Base-by-base conservation (phyloP, 768 basidiomycete genomes). In the Ephemerocybe angulata region DNA sequence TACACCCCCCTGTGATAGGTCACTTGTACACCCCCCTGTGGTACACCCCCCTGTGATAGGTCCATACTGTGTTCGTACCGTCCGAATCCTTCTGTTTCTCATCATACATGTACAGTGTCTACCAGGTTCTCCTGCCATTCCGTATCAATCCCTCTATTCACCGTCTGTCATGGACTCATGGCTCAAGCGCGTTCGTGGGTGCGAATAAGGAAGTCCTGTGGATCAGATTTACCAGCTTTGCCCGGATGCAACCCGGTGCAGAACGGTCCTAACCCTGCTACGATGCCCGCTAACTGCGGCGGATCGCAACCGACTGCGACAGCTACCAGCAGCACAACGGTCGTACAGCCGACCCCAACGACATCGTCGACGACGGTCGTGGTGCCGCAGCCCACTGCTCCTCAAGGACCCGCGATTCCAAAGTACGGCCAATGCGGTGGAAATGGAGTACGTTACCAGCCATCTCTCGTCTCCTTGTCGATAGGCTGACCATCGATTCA, bases 181-280 rank as follows among this genome's bases (percentile, higher is more conserved):
- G n/a, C n/a, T n/a, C n/a, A n/a, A n/a, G n/a, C n/a, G n/a, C n/a
- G n/a, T n/a, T n/a, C n/a, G n/a, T n/a, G n/a, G n/a, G n/a, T n/a
- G n/a, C n/a, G n/a, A n/a, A n/a, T n/a, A n/a, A n/a, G n/a, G n/a
- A n/a, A n/a, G n/a, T 38, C 30, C 13, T 22, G 33, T 24, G 8
- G 31, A 19, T 28, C 19, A 56, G 55, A 56, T 31, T 25, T 56
- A 31, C n/a, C 50, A 4, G 55, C 47, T 5, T 41, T 56, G 6
- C 55, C 55, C 17, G 55, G 55, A 31, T 56, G 55, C 55, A 56
- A 56, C 55, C 55, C 55, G 6, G 28, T 56, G 22, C 55, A 56
- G 35, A 30, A 50, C 41, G 55, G 55, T 10, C 55, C 55, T 2
- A 50, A 27, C 17, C 55, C 48, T 5, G 55, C 55, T 4, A 56